A percentile compares a stretch with the other conserved stretches of the same genome.
Evolutionary conservation across 768 basidiomycete species (phyloP).

Genomic region (Phaeotremella fagi): DNA sequence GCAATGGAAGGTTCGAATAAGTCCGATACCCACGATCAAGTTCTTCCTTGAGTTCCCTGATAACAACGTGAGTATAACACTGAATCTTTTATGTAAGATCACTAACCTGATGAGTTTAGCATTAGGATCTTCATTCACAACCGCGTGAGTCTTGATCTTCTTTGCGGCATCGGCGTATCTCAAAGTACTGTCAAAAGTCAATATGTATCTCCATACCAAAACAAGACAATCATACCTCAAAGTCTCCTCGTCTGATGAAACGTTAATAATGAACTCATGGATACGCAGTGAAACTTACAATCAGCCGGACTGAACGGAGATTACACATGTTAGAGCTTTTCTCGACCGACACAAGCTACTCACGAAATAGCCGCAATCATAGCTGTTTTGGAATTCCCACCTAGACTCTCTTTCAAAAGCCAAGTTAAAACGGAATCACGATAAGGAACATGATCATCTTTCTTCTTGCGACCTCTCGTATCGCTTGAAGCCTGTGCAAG

Average conservation of each 20-base stretch:
- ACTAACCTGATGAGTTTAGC: slow-evolving; percentile 81
- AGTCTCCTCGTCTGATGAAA: slow-evolving; percentile 86
- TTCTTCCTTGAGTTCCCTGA: slow-evolving; percentile 89
- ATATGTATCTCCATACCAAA: neutral
- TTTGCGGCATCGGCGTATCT: slow-evolving; percentile 97
- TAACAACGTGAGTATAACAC: neutral
- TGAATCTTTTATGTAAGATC: neutral
- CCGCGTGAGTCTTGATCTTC: slow-evolving; percentile 99
- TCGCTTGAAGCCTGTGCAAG: slow-evolving; percentile 66
- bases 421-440: slow-evolving; percentile 97
- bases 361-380: slow-evolving; percentile 96
- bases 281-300: slow-evolving; percentile 47
- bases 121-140: slow-evolving; percentile 99
- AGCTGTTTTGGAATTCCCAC: slow-evolving; percentile 70
- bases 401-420: slow-evolving; percentile 95
- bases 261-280: too few species aligned
- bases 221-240: slow-evolving; percentile 52
- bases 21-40: slow-evolving; percentile 56
- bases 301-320: slow-evolving; percentile 67
- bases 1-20: neutral
- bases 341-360: slow-evolving; percentile 1
- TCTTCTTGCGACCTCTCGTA: slow-evolving; percentile 65
- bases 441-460: slow-evolving; percentile 91
- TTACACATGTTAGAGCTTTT: neutral
- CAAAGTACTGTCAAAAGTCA: slow-evolving; percentile 58